Percentiles rank a stretch among this genome's conserved stretches.
These are phyloP conservation scores for Kazachstania kunashirensis DNA, from an alignment of 805 yeast genomes.

Conservation along the genomic window DNA sequence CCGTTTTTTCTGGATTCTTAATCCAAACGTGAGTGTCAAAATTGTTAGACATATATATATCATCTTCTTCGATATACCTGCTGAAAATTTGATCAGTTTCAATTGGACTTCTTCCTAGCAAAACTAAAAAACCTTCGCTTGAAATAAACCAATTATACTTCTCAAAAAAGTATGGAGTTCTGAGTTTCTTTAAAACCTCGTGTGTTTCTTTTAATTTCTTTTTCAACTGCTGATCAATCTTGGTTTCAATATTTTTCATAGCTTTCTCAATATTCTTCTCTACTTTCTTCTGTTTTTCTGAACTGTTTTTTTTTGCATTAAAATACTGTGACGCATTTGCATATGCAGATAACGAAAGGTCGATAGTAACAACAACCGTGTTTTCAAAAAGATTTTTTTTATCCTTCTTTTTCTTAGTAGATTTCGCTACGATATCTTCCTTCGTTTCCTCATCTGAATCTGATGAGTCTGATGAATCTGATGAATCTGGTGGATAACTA, in stretches of 20 bases:
- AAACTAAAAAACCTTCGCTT: slow-evolving; percentile 74
- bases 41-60: slow-evolving; percentile 65
- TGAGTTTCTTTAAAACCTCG: slow-evolving; percentile 43
- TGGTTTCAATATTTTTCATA: slow-evolving; percentile 69
- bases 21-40: slow-evolving; percentile 69
- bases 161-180: slow-evolving; percentile 84
- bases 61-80: slow-evolving; percentile 65
- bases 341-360: slow-evolving; percentile 63
- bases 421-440: slow-evolving; percentile 2
- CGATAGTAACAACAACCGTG: slow-evolving; percentile 47
- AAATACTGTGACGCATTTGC: slow-evolving; percentile 84
- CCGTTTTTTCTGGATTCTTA: slow-evolving; percentile 65
- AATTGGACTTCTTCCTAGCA: slow-evolving; percentile 74
- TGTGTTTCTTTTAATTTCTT: slow-evolving; percentile 51
- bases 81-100: slow-evolving; percentile 77
- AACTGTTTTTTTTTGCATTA: slow-evolving; percentile 64
- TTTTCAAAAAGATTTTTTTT: slow-evolving; percentile 10
- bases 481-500: too few species aligned
- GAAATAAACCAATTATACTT: slow-evolving; percentile 93
- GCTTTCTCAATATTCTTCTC: slow-evolving; percentile 71
- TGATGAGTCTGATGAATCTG: slow-evolving; percentile 6
- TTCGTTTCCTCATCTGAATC: slow-evolving; percentile 12
- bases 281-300: slow-evolving; percentile 69
- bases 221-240: slow-evolving; percentile 62
- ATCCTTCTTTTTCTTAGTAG: slow-evolving; percentile 3